These are phyloP conservation scores for Moringa oleifera DNA, from an alignment of 345 rosid genomes.

Conservation along the genomic window DNA sequence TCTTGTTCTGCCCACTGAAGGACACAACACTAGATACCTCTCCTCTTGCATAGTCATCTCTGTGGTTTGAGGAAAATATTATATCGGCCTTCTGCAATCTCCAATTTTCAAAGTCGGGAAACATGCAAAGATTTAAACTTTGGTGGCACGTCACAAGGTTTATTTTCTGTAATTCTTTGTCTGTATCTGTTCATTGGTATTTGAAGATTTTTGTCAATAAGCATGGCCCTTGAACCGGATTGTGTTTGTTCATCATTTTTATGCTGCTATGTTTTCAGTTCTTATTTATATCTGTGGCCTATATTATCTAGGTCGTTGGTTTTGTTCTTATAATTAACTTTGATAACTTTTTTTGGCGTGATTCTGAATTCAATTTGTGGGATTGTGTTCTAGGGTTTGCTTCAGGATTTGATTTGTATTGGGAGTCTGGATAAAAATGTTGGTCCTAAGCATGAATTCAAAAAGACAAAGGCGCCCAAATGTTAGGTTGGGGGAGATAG, in stretches of 20 bases:
- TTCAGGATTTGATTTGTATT: slow-evolving; percentile 17
- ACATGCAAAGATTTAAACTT: slow-evolving; percentile 19
- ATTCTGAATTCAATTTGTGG: slow-evolving; percentile 9
- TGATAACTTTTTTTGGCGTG: slow-evolving; percentile 1
- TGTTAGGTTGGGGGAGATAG: slow-evolving; percentile 56
- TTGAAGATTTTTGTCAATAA: neutral
- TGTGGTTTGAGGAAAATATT: neutral
- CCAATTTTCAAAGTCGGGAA: slow-evolving; percentile 6
- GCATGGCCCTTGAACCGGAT: neutral
- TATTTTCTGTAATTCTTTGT: slow-evolving; percentile 2
- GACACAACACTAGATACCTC: neutral
- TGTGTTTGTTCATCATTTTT: neutral
- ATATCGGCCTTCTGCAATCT: neutral
- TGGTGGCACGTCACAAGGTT: slow-evolving; percentile 20
- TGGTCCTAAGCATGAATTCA: slow-evolving; percentile 44
- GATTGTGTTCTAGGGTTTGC: slow-evolving; percentile 17
- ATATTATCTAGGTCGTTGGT: neutral
- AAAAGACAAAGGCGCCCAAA: slow-evolving; percentile 54
- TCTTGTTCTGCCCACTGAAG: neutral
- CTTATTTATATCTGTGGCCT: neutral
- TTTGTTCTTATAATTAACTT: neutral
- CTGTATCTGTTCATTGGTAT: neutral
- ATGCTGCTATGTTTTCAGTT: neutral
- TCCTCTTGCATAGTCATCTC: neutral
- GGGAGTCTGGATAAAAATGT: slow-evolving; percentile 26